Evolutionary conservation across 768 basidiomycete genomes (phyloP).

Genomic region (Daedaleopsis sinensis): DNA sequence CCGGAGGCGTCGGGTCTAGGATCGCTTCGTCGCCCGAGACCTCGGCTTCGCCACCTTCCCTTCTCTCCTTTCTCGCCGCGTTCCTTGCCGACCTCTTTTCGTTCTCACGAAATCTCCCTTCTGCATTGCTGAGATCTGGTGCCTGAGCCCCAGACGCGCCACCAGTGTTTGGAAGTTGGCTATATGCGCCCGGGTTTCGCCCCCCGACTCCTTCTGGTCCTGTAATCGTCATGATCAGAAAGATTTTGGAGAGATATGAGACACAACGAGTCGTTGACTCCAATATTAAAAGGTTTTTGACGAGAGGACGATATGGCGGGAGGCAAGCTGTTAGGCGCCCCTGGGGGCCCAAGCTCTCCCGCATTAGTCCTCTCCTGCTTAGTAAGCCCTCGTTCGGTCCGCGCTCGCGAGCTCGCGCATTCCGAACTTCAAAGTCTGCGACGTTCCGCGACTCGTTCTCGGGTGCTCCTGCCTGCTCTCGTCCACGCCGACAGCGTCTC

Average conservation of each 20-base stretch:
- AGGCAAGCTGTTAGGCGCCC: background rate
- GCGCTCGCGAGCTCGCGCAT: background rate
- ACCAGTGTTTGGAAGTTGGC: background rate
- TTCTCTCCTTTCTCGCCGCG: background rate
- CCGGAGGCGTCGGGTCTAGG: background rate
- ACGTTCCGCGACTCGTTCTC: background rate
- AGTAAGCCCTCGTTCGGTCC: background rate
- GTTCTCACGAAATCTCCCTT: background rate
- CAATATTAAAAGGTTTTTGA: background rate
- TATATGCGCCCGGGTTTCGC: background rate
- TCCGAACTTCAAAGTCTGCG: background rate
- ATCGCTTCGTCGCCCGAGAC: constrained; percentile 2
- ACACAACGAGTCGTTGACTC: background rate
- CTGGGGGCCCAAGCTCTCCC: background rate
- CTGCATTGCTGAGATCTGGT: background rate
- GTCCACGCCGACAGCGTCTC: background rate
- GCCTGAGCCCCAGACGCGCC: background rate
- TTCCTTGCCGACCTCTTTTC: background rate
- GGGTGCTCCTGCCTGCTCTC: constrained; percentile 1
- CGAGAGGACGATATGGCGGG: background rate
- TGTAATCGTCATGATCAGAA: background rate
- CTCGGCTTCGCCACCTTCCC: constrained; percentile 1
- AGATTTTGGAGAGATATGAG: background rate
- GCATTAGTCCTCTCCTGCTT: background rate
- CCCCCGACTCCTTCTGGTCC: background rate